phyloP scores from a whole-genome alignment of 805 yeast species.

The Cyberlindnera euphorbiiphila region DNA sequence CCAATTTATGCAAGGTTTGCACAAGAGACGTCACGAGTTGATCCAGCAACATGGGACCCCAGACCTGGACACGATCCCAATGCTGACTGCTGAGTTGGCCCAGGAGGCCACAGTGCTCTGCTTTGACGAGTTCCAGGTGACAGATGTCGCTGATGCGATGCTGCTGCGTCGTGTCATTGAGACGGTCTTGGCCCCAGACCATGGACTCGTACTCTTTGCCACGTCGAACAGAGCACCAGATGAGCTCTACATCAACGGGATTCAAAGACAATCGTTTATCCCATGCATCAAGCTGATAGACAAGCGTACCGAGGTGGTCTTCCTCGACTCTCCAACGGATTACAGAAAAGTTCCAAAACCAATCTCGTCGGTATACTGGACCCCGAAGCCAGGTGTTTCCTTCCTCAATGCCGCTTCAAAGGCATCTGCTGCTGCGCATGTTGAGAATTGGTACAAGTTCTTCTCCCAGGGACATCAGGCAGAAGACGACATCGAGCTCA shows the following conservation, averaged over 20 bases:
- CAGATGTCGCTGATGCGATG: slow-evolving; percentile 99
- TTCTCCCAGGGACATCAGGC: slow-evolving; percentile 60
- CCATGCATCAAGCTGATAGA: slow-evolving; percentile 88
- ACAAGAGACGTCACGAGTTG: slow-evolving; percentile 79
- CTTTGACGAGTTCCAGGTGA: slow-evolving; percentile 96
- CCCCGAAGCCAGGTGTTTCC: slow-evolving; percentile 61
- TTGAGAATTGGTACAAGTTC: slow-evolving; percentile 72
- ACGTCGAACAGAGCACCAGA: slow-evolving; percentile 96
- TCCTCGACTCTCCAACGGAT: slow-evolving; percentile 87
- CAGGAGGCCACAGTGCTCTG: slow-evolving; percentile 74
- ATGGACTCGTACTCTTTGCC: slow-evolving; percentile 85
- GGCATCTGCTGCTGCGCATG: slow-evolving; percentile 54
- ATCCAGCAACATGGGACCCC: slow-evolving; percentile 56
- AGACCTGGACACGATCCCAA: slow-evolving; percentile 79
- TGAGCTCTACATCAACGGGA: slow-evolving; percentile 88
- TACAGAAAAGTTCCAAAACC: slow-evolving; percentile 89
- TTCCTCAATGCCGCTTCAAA: slow-evolving; percentile 48
- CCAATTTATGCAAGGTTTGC: slow-evolving; percentile 93
- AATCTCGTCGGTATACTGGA: slow-evolving; percentile 69
- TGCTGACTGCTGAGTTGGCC: slow-evolving; percentile 80
- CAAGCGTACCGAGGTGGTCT: slow-evolving; percentile 67
- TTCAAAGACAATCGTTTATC: slow-evolving; percentile 85
- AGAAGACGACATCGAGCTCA: slow-evolving; percentile 35
- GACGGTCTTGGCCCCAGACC: slow-evolving; percentile 61
- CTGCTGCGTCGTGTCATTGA: slow-evolving; percentile 71